These are phyloP conservation scores for Eruca vesicaria DNA, from an alignment of 441 rosid species.

Conservation along the genomic window DNA sequence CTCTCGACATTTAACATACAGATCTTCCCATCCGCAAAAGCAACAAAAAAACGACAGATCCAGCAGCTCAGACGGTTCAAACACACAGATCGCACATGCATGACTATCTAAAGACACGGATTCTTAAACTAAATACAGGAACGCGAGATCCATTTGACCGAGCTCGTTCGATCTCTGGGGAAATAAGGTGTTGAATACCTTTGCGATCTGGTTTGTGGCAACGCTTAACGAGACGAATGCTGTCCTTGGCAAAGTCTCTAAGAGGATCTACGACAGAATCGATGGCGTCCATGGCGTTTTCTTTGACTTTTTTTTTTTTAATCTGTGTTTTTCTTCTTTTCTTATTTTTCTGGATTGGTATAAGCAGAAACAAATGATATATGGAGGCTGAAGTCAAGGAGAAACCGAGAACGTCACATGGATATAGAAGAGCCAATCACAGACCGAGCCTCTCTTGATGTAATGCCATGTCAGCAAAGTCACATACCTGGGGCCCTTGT, in stretches of 20 bases:
- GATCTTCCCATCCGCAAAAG: neutral
- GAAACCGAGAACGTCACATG: slow-evolving; percentile 17
- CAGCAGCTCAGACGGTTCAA: neutral
- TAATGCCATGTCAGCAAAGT: slow-evolving; percentile 31
- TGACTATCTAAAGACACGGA: neutral
- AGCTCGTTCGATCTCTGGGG: neutral
- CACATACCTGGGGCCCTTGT: neutral
- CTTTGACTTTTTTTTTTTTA: neutral
- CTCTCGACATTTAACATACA: slow-evolving; percentile 3
- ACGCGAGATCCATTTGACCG: neutral
- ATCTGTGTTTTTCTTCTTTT: neutral
- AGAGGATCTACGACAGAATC: slow-evolving; percentile 79
- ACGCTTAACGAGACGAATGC: slow-evolving; percentile 79
- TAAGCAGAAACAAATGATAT: slow-evolving; percentile 5
- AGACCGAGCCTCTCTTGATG: neutral
- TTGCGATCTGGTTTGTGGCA: slow-evolving; percentile 94
- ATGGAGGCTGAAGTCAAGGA: neutral
- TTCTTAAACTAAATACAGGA: neutral
- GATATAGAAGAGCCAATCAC: slow-evolving; percentile 27
- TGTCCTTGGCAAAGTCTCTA: slow-evolving; percentile 82
- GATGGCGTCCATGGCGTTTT: slow-evolving; percentile 62
- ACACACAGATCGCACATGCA: neutral
- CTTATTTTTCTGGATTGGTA: neutral
- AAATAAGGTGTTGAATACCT: slow-evolving; percentile 36
- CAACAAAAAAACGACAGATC: slow-evolving; percentile 11